Conservation (phyloP, 2,329 filamentous ascomycete species). For the Neophaeococcomyces aloes region DNA sequence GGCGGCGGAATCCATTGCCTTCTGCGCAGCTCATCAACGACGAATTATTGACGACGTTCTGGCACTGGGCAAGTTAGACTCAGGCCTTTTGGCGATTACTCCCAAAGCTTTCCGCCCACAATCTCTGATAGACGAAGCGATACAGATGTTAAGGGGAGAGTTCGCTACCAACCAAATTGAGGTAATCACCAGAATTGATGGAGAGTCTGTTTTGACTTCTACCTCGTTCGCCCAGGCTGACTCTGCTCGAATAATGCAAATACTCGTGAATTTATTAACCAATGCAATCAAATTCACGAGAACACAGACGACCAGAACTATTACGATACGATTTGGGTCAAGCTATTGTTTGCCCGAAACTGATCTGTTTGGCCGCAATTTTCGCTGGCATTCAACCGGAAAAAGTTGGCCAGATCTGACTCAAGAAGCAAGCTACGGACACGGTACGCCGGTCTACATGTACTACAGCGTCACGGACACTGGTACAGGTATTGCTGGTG, state of each 20-base stretch:
- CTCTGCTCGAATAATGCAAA: conserved; percentile 61
- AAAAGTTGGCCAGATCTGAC: too few species aligned
- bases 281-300: conserved; percentile 72
- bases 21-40: conserved; percentile 71
- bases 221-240: conserved; percentile 60
- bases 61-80: conserved; percentile 61
- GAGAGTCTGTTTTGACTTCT: neutral
- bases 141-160: conserved; percentile 65
- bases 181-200: too few species aligned
- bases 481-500: conserved; percentile 58
- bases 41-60: conserved; percentile 62
- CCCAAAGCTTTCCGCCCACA: conserved; percentile 44
- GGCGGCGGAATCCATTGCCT: too few species aligned
- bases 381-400: too few species aligned
- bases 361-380: too few species aligned
- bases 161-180: conserved; percentile 45
- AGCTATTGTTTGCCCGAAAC: conserved; percentile 31
- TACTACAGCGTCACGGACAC: conserved; percentile 67
- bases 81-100: conserved; percentile 29
- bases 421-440: conserved; percentile 49
- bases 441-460: conserved; percentile 51
- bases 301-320: conserved; percentile 37
- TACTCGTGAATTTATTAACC: conserved; percentile 66
- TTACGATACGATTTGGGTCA: conserved; percentile 43
- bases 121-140: conserved; percentile 42